Evolutionary conservation across 2,329 filamentous ascomycete species (phyloP), one percentile per base, ranked within the genome.

Genomic region (Furcasterigmium furcatum): DNA sequence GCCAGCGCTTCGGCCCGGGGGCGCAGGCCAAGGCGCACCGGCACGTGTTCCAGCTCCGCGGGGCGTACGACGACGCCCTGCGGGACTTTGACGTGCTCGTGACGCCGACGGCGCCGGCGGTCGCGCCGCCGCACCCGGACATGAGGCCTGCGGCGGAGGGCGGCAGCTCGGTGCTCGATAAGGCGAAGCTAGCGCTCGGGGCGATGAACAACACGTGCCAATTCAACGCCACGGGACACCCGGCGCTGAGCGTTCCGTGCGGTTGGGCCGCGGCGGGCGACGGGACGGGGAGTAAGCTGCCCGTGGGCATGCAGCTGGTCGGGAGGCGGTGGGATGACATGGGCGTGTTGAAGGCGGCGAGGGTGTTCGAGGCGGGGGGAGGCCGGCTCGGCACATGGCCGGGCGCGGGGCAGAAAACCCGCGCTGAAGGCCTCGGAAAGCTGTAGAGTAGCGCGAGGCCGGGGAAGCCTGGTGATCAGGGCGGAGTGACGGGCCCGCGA

Each of bases 181-280:
- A 72, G 52, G 62, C 71, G 44, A 63, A 64, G 41, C 60, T 66
- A 6, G 66, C 69, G 2, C 65, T 78, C 32, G 71, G 71, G 3
- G 64, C 69, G 9, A 70, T 67, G 9, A 58, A 65, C 46, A 75
- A 72, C 44, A 71, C 73, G 1, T 65, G 63, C 25, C 65, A 68
- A 4, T 77, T 77, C 53, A 76, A 78, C 58, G 55, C 71, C 5
- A 76, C 73, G 2, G 74, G 73, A 0, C 73, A 78, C 58, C 73
- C 73, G 4, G 74, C 65, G 0, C 55, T 78, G 55, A 67, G 61
- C 30, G 70, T 79, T 47, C 74, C 74, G 5, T 67, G 66, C 29
- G 57, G 71, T 19, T 64, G 59, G 59, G 59, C 50, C 0, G 46
- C 38, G 2, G 56, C 47, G 3, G 47, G 45, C 7, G 54, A 53